Percentiles rank a stretch among this genome's conserved stretches.
Conservation (phyloP, 169 alveolate genomes). For the Babesia bigemina region DNA sequence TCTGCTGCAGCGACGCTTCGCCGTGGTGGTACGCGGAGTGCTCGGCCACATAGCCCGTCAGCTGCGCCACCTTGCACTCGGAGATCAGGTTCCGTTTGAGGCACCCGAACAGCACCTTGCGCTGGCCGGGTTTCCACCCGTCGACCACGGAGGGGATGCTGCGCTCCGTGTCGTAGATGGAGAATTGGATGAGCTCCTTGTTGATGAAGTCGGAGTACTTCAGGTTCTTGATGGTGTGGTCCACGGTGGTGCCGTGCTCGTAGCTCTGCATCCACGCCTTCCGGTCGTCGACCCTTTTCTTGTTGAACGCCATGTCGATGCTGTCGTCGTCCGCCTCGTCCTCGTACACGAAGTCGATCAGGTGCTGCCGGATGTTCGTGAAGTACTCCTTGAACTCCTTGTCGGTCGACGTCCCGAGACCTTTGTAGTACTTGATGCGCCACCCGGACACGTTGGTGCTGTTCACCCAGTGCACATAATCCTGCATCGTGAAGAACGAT, state of each 20-base stretch:
- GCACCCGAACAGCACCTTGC: conserved; percentile 96
- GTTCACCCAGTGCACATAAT: conserved; percentile 94
- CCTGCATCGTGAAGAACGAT: conserved; percentile 96
- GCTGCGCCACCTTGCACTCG: conserved; percentile 95
- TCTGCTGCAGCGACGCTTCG: conserved; percentile 93
- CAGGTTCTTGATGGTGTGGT: conserved; percentile 73
- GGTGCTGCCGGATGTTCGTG: conserved; percentile 91
- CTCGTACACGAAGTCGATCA: conserved; percentile 84
- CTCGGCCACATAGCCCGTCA: conserved; percentile 95
- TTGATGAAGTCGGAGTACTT: conserved; percentile 95
- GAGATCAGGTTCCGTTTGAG: conserved; percentile 93
- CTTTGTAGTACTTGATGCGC: conserved; percentile 99
- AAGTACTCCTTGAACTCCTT: conserved; percentile 99
- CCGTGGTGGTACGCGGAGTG: conserved; percentile 99
- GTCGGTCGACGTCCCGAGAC: conserved; percentile 98
- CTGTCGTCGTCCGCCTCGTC: conserved; percentile 93
- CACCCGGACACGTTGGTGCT: conserved; percentile 87
- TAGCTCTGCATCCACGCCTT: conserved; percentile 90
- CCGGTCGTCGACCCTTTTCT: conserved; percentile 96
- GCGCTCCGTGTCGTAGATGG: conserved; percentile 96
- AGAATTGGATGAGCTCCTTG: conserved; percentile 97
- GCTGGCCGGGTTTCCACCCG: conserved; percentile 99
- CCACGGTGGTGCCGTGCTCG: conserved; percentile 69
- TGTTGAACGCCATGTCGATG: conserved; percentile 98
- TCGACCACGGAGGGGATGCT: conserved; percentile 97